Conservation (phyloP, 768 basidiomycete species). For the Boletus speciosus region DNA sequence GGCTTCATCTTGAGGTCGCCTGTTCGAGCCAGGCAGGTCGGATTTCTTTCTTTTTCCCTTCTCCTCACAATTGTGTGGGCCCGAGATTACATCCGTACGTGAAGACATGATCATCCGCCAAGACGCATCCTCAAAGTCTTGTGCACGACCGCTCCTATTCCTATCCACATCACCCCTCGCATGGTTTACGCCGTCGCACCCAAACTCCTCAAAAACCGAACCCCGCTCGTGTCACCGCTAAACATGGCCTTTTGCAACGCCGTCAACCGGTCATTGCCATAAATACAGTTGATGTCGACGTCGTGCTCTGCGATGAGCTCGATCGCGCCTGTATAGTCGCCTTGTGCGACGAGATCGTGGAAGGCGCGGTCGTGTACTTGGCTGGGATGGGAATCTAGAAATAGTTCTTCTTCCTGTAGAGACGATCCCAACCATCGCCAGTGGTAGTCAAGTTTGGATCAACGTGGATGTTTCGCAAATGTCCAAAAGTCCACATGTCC, state of each 20-base stretch:
- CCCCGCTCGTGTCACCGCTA: constrained; percentile 17
- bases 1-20: constrained; percentile 42
- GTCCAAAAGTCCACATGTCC: neutral
- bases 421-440: neutral
- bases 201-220: constrained; percentile 17
- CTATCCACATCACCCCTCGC: neutral
- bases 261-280: constrained; percentile 16
- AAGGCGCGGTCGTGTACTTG: constrained; percentile 22
- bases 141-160: neutral
- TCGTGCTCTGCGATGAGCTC: constrained; percentile 18
- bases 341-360: constrained; percentile 22
- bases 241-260: constrained; percentile 25
- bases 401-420: constrained; percentile 23
- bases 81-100: neutral
- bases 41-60: constrained; percentile 9
- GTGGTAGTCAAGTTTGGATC: neutral
- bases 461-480: neutral
- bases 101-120: neutral
- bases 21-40: constrained; percentile 43
- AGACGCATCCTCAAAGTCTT: neutral
- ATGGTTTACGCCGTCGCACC: constrained; percentile 16
- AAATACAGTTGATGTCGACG: constrained; percentile 21
- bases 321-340: constrained; percentile 18
- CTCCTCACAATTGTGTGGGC: too few species aligned
- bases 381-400: constrained; percentile 14